Evolutionary conservation across 2,329 filamentous ascomycete genomes (phyloP).

Genomic region (Metarhizium album): DNA sequence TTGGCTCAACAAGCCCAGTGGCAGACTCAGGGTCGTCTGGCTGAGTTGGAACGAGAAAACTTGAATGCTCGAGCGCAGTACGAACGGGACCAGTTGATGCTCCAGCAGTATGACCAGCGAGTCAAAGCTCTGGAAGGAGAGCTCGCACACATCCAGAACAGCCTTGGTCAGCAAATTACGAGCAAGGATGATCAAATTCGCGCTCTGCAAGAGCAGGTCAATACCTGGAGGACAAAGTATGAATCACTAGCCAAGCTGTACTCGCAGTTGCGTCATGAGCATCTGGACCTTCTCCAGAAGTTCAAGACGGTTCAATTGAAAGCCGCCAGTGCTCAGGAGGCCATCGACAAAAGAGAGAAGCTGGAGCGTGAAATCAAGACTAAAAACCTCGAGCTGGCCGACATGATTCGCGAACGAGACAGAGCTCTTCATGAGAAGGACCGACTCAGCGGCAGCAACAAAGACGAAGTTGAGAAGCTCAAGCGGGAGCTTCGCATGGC

Average conservation of each 20-base stretch:
- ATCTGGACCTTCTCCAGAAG: constrained; percentile 87
- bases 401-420: constrained; percentile 97
- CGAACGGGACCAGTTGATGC: constrained; percentile 91
- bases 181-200: constrained; percentile 94
- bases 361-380: constrained; percentile 97
- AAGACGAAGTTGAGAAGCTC: constrained; percentile 88
- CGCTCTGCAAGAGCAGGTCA: constrained; percentile 89
- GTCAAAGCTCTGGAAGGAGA: constrained; percentile 90
- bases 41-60: constrained; percentile 91
- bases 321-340: constrained; percentile 92
- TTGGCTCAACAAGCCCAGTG: constrained; percentile 80
- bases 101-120: constrained; percentile 90
- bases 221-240: constrained; percentile 96
- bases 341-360: constrained; percentile 88
- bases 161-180: constrained; percentile 70
- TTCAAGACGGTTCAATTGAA: constrained; percentile 96
- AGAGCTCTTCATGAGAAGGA: constrained; percentile 90
- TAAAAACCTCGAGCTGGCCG: constrained; percentile 95
- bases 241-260: constrained; percentile 94
- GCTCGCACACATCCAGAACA: constrained; percentile 69
- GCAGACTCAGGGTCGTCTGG: constrained; percentile 91
- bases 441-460: constrained; percentile 71
- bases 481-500: constrained; percentile 90
- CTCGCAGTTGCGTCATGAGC: constrained; percentile 88
- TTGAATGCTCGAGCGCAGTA: constrained; percentile 90